Base-by-base conservation (phyloP, 441 rosid species). In the Erodium moschatum region DNA sequence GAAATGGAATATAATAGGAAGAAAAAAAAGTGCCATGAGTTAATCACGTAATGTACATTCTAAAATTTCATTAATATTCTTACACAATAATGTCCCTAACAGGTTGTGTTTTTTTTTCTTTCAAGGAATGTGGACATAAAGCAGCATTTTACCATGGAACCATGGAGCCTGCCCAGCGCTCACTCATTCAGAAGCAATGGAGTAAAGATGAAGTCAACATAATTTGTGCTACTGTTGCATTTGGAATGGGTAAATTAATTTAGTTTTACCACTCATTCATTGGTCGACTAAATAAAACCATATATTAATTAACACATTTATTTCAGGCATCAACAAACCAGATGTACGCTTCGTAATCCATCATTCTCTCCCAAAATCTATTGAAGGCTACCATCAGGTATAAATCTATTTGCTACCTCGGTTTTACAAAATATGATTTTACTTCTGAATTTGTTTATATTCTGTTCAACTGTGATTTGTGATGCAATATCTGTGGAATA, bases 361-460 rank as follows among this genome's bases (percentile, higher is more conserved):
- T 81, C 98, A 92, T 77, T 92, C 98, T 62, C 90, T 92, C 44
- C 98, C 98, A 44, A 92, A 92, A 76, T 92, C 98, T 40, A 90
- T 92, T 74, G 98, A 92, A 84, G 98, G 98, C 75, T 92, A 92
- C 79, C 97, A 91, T 82, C 97, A 94, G 94, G 99, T 94, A 77
- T 20, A 48, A 20, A 60, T 12, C 20, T 60, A 60, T 60, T 60
- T 10, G 13, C 64, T 9, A 60, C 15, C 33, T 60, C 21, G 15
- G 4, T 7, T 60, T 56, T 61, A 67, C n/a, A 50, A 67, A 66
- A 35, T 67, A 9, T 50, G 72, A 31, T 44, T 70, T 70, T 7
- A 18, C 29, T 67, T 54, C 0, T 38, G 12, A 62, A 67, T 60
- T 64, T 65, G 54, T 58, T 12, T 6, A 70, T 27, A 12, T 33